A percentile compares a stretch with the other conserved stretches of the same genome.
These are phyloP conservation scores for Bruguiera hainesii DNA, from an alignment of 441 rosid species.

Conservation along the genomic window DNA sequence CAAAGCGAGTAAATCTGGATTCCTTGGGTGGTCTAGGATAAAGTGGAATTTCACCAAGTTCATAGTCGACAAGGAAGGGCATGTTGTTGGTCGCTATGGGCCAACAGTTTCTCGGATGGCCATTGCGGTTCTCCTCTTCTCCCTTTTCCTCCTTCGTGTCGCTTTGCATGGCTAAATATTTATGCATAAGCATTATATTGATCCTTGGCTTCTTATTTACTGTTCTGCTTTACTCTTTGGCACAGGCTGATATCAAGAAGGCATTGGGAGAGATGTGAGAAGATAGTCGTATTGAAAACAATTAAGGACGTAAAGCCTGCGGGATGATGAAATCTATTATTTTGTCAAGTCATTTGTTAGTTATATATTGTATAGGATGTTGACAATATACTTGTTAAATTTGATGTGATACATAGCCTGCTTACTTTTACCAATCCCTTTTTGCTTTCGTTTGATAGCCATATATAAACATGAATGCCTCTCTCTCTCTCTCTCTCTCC, in stretches of 20 bases:
- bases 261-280: slow-evolving; percentile 48
- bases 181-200: background rate
- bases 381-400: too few relatives aligned
- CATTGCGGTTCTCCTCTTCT: slow-evolving; percentile 51
- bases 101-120: slow-evolving; percentile 66
- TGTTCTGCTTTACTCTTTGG: slow-evolving; percentile 13
- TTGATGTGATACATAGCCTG: too few relatives aligned
- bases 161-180: background rate
- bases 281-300: background rate
- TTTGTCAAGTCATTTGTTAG: too few relatives aligned
- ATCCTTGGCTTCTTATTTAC: background rate
- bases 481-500: too few relatives aligned
- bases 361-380: too few relatives aligned
- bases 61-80: slow-evolving; percentile 65
- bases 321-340: background rate
- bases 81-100: slow-evolving; percentile 62
- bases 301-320: background rate
- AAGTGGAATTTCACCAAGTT: slow-evolving; percentile 97
- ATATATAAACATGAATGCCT: too few relatives aligned
- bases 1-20: slow-evolving; percentile 65
- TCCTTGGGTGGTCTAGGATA: slow-evolving; percentile 53
- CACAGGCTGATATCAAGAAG: slow-evolving; percentile 65
- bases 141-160: slow-evolving; percentile 7
- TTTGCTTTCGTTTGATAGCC: too few relatives aligned
- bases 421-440: too few relatives aligned